Conservation (phyloP, 1,139 yeast genomes). For the Diutina scorzettiae region DNA sequence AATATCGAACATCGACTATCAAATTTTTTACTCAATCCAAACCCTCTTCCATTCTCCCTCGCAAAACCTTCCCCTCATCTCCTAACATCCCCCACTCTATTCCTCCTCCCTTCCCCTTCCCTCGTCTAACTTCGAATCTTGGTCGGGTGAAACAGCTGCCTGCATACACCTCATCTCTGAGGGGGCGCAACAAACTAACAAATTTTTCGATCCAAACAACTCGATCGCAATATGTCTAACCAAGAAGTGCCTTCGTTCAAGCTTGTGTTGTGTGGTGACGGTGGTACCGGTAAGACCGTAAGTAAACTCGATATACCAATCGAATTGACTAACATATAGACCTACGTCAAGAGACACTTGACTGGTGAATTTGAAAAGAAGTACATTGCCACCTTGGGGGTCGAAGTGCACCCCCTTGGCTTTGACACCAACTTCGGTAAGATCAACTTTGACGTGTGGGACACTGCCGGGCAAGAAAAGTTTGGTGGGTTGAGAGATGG, state of each 20-base stretch:
- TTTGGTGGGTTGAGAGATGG: constrained; percentile 99
- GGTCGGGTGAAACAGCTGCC: too few species aligned
- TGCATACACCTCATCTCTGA: not conserved
- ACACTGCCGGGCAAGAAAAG: constrained; percentile 99
- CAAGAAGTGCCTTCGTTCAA: constrained; percentile 79
- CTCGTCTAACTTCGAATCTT: not conserved
- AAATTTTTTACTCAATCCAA: too few species aligned
- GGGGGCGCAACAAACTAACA: constrained; percentile 4
- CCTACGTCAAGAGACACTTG: constrained; percentile 98
- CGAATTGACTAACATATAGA: constrained; percentile 14
- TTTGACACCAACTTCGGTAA: constrained; percentile 99
- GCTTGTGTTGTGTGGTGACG: constrained; percentile 98
- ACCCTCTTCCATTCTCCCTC: too few species aligned
- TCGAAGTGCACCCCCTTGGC: constrained; percentile 96
- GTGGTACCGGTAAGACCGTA: constrained; percentile 86
- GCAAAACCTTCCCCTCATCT: too few species aligned
- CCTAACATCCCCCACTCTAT: too few species aligned
- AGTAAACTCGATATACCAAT: not conserved
- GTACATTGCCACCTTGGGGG: constrained; percentile 98
- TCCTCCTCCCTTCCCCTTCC: not conserved
- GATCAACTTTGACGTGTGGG: constrained; percentile 99
- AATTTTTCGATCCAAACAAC: not conserved
- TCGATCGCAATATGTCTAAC: not conserved
- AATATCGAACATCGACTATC: too few species aligned
- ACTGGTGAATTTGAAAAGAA: constrained; percentile 99